Percentiles rank a stretch among this genome's conserved stretches.
phyloP scores from a whole-genome alignment of 139 green algal genomes.

The Chlamydomonas asymmetrica region DNA sequence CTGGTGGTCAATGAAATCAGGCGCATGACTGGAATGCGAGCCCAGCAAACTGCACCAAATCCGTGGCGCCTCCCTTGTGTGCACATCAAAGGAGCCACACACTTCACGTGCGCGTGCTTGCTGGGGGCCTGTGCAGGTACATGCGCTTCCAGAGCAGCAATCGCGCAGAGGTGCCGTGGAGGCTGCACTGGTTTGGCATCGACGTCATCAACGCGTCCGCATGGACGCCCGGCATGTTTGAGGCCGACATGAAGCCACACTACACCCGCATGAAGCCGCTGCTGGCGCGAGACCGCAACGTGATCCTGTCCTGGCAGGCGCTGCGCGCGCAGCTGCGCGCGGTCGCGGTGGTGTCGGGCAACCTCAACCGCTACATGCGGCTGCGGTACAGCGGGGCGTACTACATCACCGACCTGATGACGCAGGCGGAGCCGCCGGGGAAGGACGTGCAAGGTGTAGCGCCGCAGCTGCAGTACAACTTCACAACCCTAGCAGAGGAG shows the following conservation, averaged over 20 bases:
- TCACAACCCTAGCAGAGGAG: no score
- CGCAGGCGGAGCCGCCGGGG: conserved; percentile 12
- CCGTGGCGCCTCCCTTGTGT: no score
- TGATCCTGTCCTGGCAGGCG: conserved; percentile 10
- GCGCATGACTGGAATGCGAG: no score
- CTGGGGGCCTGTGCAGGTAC: no score
- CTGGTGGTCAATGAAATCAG: no score
- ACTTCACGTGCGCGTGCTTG: no score
- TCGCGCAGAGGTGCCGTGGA: conserved; percentile 4
- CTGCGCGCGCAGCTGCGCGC: conserved; percentile 17
- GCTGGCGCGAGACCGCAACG: conserved; percentile 21
- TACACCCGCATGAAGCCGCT: conserved; percentile 16
- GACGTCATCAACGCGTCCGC: conserved; percentile 19
- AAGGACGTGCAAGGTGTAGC: background rate
- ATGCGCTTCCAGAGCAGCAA: conserved; percentile 23
- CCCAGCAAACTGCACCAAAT: no score
- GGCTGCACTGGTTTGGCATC: conserved; percentile 16
- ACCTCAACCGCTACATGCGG: conserved; percentile 17
- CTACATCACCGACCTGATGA: conserved; percentile 26
- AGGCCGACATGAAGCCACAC: conserved; percentile 20
- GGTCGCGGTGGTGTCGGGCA: conserved; percentile 7
- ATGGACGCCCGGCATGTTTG: conserved; percentile 11
- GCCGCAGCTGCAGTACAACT: conserved; percentile 1
- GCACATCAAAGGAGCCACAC: no score
- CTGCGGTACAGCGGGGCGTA: conserved; percentile 11